Evolutionary conservation across 805 yeast species (phyloP), one percentile per base, ranked within the genome.

Genomic region (Kodamaea leandrae): DNA sequence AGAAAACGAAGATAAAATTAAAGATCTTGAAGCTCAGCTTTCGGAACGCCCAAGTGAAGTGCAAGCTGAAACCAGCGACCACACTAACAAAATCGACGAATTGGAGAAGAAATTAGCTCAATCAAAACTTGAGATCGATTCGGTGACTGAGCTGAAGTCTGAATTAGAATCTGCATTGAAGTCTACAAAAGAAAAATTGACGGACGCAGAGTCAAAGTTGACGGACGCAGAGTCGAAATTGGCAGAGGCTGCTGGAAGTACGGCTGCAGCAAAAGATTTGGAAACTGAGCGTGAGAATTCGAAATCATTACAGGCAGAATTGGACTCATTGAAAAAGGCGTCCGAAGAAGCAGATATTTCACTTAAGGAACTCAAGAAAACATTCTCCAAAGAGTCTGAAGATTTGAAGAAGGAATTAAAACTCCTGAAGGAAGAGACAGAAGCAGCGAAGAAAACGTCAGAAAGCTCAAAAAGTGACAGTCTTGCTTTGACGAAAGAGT

Each of bases 351-450:
- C 6, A 27, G 32, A 4, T 17, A 13, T 10, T 4, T 16, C 13
- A 9, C 15, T 27, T 6, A 14, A 27, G 32, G 17, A 16, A 13
- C 28, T 6, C 6, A 25, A 25, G 28, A 25, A 25, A 25, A 25
- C 4, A 14, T 14, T 25, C 24, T 21, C 24, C 24, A 9, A 21
- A 9, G 24, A 21, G 9, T 6, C 24, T 6, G 5, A 5, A 19
- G 39, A 33, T 1, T 36, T 39, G 14, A 37, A 41, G n/a, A 18
- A 32, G 17, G 36, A 28, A 12, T 27, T 44, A 9, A 27, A 30
- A 32, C 17, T 28, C 10, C 32, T 28, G 24, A 24, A 38, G 9
- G 41, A 41, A 19, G 28, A 37, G 12, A 34, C 26, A 14, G 42
- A 32, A 28, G 14, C 48, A 30, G 32, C 39, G 14, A 25, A 39